Evolutionary conservation across 768 basidiomycete genomes (phyloP).

Genomic region (Boletus reticulatus): DNA sequence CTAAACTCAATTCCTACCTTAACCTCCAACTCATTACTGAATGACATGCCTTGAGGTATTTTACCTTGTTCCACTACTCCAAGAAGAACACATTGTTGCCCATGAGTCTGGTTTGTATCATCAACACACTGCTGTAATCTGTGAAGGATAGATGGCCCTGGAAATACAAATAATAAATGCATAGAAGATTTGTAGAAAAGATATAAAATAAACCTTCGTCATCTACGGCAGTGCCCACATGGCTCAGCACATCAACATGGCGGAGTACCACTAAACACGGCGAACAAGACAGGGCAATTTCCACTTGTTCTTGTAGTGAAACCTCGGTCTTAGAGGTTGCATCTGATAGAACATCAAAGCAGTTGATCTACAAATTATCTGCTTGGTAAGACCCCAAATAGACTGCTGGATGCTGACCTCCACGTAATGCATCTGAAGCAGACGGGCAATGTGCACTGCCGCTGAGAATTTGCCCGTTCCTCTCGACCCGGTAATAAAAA

Average conservation of each 20-base stretch:
- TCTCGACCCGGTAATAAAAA: slow-evolving; percentile 75
- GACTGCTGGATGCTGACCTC: slow-evolving; percentile 47
- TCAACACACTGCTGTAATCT: slow-evolving; percentile 63
- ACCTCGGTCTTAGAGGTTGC: slow-evolving; percentile 73
- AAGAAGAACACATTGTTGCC: slow-evolving; percentile 72
- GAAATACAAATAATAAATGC: not conserved
- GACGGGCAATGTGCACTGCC: slow-evolving; percentile 52
- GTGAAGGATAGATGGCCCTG: slow-evolving; percentile 60
- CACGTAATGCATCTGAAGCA: slow-evolving; percentile 72
- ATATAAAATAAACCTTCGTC: slow-evolving; percentile 43
- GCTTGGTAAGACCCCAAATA: not conserved
- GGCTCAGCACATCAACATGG: slow-evolving; percentile 75
- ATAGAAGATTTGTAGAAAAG: not conserved
- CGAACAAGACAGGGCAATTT: slow-evolving; percentile 71
- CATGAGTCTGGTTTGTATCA: slow-evolving; percentile 54
- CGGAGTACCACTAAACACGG: slow-evolving; percentile 84
- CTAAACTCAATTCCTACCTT: slow-evolving; percentile 45
- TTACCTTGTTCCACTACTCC: slow-evolving; percentile 69
- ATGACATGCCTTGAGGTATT: slow-evolving; percentile 63
- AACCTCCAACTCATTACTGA: slow-evolving; percentile 83
- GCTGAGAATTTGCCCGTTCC: slow-evolving; percentile 81
- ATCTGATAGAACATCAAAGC: slow-evolving; percentile 81
- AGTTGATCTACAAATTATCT: slow-evolving; percentile 63
- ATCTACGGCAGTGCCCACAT: slow-evolving; percentile 57
- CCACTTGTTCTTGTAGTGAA: slow-evolving; percentile 66